Evolutionary conservation across 257 asterid species (phyloP), one percentile per base, ranked within the genome.

Genomic region (Solanum etuberosum): DNA sequence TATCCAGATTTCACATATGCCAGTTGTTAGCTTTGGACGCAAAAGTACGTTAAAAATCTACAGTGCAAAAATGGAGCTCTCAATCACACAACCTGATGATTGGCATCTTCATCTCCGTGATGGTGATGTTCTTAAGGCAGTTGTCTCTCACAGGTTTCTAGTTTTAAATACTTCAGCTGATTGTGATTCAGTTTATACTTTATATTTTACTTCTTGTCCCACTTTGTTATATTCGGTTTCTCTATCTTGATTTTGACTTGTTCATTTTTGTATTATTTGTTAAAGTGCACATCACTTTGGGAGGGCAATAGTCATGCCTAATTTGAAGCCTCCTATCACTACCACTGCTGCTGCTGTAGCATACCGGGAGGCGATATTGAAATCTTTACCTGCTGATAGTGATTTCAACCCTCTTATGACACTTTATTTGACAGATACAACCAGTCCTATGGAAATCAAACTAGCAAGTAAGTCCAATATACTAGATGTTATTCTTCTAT

Each of bases 101-200:
- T 97, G 98, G 99, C 99, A 95, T 92, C 99, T 97, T 91, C 99
- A 97, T 95, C 98, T 97, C 76, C 99, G 98, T 86, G 99, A 97
- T 86, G 98, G 98, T 35, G 94, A 94, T 74, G 94, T 95, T 90
- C 99, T 97, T 76, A 91, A 94, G 89, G 92, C 95, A 35, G 94
- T 97, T 85, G 94, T 91, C 48, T 42, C 94, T 86, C 99, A 97
- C 94, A 96, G 98, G 98, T 95, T 81, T 70, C 9, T 70, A 59
- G 14, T 37, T 68, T 37, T 51, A 70, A 86, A 27, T 83, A 57
- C 73, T 86, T 84, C 23, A 80, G 43, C 70, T 48, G 29, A 18
- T 76, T 42, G 70, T 38, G 23, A 29, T 63, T 88, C 37, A 57
- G 51, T 8, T 81, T 42, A 42, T 42, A 15, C 16, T 25, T 77